Conservation (phyloP, 2,329 filamentous ascomycete genomes). For the Aureobasidium sp. region DNA sequence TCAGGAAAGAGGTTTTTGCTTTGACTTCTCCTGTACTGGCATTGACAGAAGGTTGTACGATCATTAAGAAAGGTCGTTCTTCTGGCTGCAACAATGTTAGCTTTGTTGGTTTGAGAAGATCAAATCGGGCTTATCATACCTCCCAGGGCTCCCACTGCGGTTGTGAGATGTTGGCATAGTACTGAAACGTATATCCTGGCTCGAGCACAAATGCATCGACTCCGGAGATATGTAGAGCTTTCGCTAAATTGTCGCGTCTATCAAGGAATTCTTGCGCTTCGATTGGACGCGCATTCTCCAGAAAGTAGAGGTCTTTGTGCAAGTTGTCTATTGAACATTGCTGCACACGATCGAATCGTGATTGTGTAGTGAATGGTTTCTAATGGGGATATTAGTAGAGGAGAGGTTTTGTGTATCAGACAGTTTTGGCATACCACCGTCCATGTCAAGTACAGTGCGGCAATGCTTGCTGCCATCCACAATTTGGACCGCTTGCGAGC, state of each 20-base stretch:
- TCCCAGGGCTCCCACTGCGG: conserved; percentile 59
- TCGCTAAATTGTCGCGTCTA: conserved; percentile 51
- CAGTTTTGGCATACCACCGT: neutral
- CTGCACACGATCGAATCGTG: conserved; percentile 28
- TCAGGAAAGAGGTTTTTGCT: conserved; percentile 53
- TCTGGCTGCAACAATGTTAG: conserved; percentile 37
- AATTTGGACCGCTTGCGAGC: neutral
- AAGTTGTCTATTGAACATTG: conserved; percentile 50
- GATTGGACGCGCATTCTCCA: conserved; percentile 45
- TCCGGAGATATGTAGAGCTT: conserved; percentile 45
- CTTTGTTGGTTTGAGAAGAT: fast-evolving
- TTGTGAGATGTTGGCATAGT: conserved; percentile 58
- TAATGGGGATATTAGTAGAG: neutral
- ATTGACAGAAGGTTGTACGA: conserved; percentile 45
- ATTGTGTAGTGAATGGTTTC: neutral
- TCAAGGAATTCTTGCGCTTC: conserved; percentile 46
- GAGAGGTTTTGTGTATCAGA: neutral
- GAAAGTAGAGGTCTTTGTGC: conserved; percentile 44
- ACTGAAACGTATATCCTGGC: conserved; percentile 58
- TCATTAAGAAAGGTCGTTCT: conserved; percentile 57
- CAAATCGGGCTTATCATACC: neutral
- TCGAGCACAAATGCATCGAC: conserved; percentile 56
- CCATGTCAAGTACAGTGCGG: neutral
- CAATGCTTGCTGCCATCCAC: neutral
- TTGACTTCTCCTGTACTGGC: conserved; percentile 35